A percentile compares a stretch with the other conserved stretches of the same genome.
phyloP scores from a whole-genome alignment of 768 basidiomycete genomes.

The Pholiota conissans region DNA sequence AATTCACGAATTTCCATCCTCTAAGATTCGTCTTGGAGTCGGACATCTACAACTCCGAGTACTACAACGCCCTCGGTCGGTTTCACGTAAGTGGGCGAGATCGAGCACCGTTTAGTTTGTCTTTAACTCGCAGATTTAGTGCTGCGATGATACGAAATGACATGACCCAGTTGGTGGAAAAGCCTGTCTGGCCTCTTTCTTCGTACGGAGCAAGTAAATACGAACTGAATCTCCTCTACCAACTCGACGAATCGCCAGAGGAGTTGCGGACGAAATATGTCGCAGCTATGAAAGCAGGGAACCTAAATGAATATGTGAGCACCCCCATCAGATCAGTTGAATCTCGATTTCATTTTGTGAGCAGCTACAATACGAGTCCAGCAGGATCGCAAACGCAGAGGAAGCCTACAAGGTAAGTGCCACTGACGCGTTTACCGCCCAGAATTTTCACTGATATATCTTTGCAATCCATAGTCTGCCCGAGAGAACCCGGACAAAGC shows the following conservation, averaged over 20 bases:
- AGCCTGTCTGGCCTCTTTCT: constrained; percentile 78
- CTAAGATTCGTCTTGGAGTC: constrained; percentile 41
- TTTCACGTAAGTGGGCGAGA: constrained; percentile 6
- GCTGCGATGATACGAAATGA: constrained; percentile 64
- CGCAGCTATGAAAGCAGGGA: constrained; percentile 53
- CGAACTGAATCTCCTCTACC: constrained; percentile 64
- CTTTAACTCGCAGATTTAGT: background rate
- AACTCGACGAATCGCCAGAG: constrained; percentile 74
- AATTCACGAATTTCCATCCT: background rate
- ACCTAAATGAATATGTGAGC: constrained; percentile 68
- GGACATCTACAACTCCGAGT: background rate
- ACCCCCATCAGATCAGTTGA: background rate
- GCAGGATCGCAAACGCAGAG: constrained; percentile 54
- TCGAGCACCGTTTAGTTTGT: background rate
- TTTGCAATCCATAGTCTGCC: constrained; percentile 36
- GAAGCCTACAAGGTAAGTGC: constrained; percentile 39
- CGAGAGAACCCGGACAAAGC: constrained; percentile 47
- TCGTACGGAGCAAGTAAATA: constrained; percentile 77
- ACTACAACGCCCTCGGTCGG: background rate
- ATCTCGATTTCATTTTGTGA: background rate
- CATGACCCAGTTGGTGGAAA: constrained; percentile 57
- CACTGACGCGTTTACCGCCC: background rate
- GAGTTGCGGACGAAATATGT: constrained; percentile 73
- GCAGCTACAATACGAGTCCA: constrained; percentile 53
- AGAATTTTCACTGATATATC: background rate